A percentile compares a stretch with the other conserved stretches of the same genome.
Conservation (phyloP, 805 yeast species). For the Candida jianshihensis region DNA sequence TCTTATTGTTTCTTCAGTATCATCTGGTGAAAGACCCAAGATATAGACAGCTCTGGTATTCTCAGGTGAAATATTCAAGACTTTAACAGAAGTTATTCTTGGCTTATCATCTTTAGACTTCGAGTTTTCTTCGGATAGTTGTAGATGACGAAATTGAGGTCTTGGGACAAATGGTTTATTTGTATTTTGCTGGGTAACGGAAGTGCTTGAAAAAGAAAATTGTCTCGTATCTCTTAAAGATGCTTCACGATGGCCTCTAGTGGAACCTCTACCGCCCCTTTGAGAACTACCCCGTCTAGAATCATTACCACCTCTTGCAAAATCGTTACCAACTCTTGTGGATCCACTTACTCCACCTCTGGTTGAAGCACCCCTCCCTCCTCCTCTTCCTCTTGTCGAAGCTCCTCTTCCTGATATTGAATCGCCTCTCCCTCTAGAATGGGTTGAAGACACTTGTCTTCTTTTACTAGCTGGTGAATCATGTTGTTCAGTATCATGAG, state of each 20-base stretch:
- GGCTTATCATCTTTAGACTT: neutral
- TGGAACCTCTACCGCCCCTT: neutral
- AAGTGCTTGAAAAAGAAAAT: too few relatives aligned
- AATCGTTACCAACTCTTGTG: neutral
- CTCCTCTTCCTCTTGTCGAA: neutral
- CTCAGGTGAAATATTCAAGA: conserved; percentile 9
- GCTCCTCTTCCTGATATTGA: neutral
- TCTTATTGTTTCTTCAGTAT: conserved; percentile 11
- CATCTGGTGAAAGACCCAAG: conserved; percentile 7
- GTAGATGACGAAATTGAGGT: neutral
- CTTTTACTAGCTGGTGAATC: neutral
- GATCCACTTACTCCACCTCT: conserved; percentile 6
- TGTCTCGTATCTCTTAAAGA: too few relatives aligned
- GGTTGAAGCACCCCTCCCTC: neutral
- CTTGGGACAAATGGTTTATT: conserved; percentile 1
- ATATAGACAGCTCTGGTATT: conserved; percentile 11
- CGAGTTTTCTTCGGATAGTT: neutral
- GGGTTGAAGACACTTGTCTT: neutral
- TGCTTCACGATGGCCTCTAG: conserved; percentile 1
- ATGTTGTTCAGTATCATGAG: neutral
- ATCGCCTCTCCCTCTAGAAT: conserved; percentile 1
- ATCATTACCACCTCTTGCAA: conserved; percentile 2
- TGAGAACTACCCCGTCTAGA: neutral
- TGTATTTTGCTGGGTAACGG: too few relatives aligned
- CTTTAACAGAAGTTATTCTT: conserved; percentile 1